Evolutionary conservation across 495 filamentous ascomycete genomes (phyloP), one percentile per base, ranked within the genome.

Genomic region (Talaromyces adpressus): DNA sequence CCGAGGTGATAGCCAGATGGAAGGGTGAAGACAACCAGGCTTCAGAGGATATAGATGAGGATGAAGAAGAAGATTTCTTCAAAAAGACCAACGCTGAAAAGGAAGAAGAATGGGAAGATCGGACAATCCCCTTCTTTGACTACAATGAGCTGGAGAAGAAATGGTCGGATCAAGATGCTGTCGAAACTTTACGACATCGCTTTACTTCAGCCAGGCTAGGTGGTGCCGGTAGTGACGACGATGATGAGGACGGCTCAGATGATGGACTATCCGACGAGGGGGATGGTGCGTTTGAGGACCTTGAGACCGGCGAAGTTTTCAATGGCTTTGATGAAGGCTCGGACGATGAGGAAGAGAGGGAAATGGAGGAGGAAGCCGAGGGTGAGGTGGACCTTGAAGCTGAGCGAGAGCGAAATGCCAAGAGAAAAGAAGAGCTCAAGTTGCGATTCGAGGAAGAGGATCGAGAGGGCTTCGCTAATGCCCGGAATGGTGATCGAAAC

Each of bases 361-460:
- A 70, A 2, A 66, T 63, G 6, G 71, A 71, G 25, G 66, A 64
- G 51, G 69, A 69, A 39, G 67, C 72, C 39, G 70, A 77, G 36
- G 66, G 72, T 63, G 70, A 77, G 12, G 67, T 74, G 9, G 83
- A 84, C 34, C 69, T 95, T 27, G 90, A 91, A 71, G 89, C 87
- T 3, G 94, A 98, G 74, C 89, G 94, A 63, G 91, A 92, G 68
- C 89, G 84, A 69, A 98, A 98, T 68, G 94, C 94, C 0, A 85
- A 88, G 61, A 84, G 87, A 68, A 98, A 98, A 73, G 94, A 97
- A 75, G 95, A 98, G 71, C 81, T 98, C 41, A 92, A 91, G 66
- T 83, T 96, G 12, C 86, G 95, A 9, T 98, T 98, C 69, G 94
- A 98, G 71, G 93, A 97, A 71, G 94, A 98, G 78, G 94, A 98